phyloP scores from a whole-genome alignment of 495 filamentous ascomycete genomes.

The Filosporella fistucella region DNA sequence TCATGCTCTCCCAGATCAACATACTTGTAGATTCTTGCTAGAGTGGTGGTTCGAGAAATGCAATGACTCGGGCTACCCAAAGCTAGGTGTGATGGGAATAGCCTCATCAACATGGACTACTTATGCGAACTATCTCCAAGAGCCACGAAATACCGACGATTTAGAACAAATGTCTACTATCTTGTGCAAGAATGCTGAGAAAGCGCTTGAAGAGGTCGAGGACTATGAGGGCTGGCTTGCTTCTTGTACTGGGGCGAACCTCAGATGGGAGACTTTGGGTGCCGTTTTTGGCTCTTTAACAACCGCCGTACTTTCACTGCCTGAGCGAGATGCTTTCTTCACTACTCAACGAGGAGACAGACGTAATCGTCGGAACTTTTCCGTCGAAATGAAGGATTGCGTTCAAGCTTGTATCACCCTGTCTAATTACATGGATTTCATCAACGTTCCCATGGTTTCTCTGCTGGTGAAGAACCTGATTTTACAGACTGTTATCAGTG shows the following conservation, averaged over 20 bases:
- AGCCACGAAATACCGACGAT: slow-evolving; percentile 11
- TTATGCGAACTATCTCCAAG: slow-evolving; percentile 8
- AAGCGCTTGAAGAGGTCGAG: slow-evolving; percentile 18
- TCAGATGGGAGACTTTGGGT: slow-evolving; percentile 24
- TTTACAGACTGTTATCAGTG: slow-evolving; percentile 21
- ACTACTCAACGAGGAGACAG: slow-evolving; percentile 14
- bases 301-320: slow-evolving; percentile 8
- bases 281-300: slow-evolving; percentile 13
- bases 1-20: slow-evolving; percentile 14
- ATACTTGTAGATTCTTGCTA: slow-evolving; percentile 20
- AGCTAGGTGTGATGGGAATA: slow-evolving; percentile 3
- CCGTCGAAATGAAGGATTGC: slow-evolving; percentile 23
- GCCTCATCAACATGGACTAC: slow-evolving; percentile 18
- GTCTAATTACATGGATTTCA: slow-evolving; percentile 22
- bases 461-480: slow-evolving; percentile 20
- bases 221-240: slow-evolving; percentile 20
- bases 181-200: slow-evolving; percentile 21
- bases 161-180: slow-evolving; percentile 11
- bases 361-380: slow-evolving; percentile 13
- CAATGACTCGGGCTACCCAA: slow-evolving; percentile 8
- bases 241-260: slow-evolving; percentile 16
- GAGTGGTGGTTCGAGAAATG: slow-evolving; percentile 17
- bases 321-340: slow-evolving; percentile 23
- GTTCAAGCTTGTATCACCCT: slow-evolving; percentile 21
- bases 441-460: slow-evolving; percentile 21